Base-by-base conservation (phyloP, 2,329 filamentous ascomycete species). In the Pseudogymnoascus sp. region DNA sequence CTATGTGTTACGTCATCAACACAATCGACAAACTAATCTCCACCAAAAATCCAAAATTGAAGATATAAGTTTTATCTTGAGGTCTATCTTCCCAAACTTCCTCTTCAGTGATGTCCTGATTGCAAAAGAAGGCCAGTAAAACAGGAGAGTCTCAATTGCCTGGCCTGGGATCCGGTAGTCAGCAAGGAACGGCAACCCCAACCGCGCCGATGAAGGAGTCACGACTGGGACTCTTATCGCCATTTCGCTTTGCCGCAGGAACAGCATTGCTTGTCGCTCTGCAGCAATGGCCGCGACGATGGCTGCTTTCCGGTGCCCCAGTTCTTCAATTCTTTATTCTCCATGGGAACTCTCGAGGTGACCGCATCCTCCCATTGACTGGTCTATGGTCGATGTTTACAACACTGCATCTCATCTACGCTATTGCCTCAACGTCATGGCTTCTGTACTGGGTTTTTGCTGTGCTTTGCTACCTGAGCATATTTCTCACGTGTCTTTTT, bases 351-450 rank as follows among this genome's bases (percentile, higher is more conserved):
- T 63, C 63, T 7, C 65, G 68, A 21, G 71, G 70, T 1, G 64
- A 74, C 50, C 75, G 79, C 13, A 73, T 82, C 17, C 65, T 82
- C 10, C 74, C 78, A 1, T 72, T 71, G 23, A 69, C 79, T 29
- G 78, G 78, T 1, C 67, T 82, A 2, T 82, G 79, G 79, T 75
- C 77, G 0, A 66, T 81, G 1, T 72, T 82, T 60, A 70, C 77
- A 1, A 77, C 76, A 0, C 66, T 82, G 26, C 80, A 82, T 65
- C 69, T 82, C 2, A 65, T 72, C 0, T 83, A 82, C 67, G 74
- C 76, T 2, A 71, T 82, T 10, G 76, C 74, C 53, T 74, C 80
- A 11, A 82, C 80, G 13, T 82, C 80, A 66, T 83, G 81, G 80
- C 75, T 83, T 1, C 73, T 83, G 0, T 78, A 79, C 62, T 76